Conservation (phyloP, 139 green algal species). For the Edaphochlamys debaryana region DNA sequence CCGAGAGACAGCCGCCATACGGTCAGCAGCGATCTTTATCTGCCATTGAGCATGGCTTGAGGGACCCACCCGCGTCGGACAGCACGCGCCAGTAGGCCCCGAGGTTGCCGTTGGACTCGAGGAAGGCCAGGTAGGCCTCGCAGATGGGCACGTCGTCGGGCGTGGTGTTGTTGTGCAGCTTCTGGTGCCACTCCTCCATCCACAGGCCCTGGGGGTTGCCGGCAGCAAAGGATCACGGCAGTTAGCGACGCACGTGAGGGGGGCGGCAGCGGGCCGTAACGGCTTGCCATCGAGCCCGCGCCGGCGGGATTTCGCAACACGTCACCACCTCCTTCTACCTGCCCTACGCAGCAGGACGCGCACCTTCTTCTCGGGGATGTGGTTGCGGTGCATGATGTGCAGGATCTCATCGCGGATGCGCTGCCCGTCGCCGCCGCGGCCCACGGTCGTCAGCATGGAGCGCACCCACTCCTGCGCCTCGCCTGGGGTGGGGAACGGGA, state of each 20-base stretch:
- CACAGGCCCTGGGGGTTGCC: too few relatives aligned
- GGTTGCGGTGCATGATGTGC: slow-evolving; percentile 98
- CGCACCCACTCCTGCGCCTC: slow-evolving; percentile 92
- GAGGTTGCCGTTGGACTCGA: slow-evolving; percentile 84
- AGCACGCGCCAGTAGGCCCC: slow-evolving; percentile 93
- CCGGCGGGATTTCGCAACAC: too few relatives aligned
- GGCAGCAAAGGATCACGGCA: too few relatives aligned
- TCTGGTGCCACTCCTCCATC: slow-evolving; percentile 93
- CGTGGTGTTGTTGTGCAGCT: slow-evolving; percentile 99
- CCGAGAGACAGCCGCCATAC: too few relatives aligned
- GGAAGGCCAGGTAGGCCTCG: slow-evolving; percentile 94
- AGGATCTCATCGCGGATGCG: slow-evolving; percentile 98
- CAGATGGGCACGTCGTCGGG: slow-evolving; percentile 99
- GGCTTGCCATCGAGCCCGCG: too few relatives aligned
- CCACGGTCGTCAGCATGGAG: slow-evolving; percentile 88
- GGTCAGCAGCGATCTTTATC: too few relatives aligned
- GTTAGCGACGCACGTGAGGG: too few relatives aligned
- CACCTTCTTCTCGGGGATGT: slow-evolving; percentile 78
- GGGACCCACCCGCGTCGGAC: slow-evolving; percentile 73
- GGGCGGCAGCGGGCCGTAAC: too few relatives aligned
- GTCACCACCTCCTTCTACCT: too few relatives aligned
- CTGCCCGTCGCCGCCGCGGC: slow-evolving; percentile 95
- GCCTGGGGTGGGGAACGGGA: too few relatives aligned
- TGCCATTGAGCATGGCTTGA: too few relatives aligned
- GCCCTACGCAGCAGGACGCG: too few relatives aligned